Evolutionary conservation across 768 basidiomycete genomes (phyloP).

Genomic region (Erythrobasidium yunnanense): DNA sequence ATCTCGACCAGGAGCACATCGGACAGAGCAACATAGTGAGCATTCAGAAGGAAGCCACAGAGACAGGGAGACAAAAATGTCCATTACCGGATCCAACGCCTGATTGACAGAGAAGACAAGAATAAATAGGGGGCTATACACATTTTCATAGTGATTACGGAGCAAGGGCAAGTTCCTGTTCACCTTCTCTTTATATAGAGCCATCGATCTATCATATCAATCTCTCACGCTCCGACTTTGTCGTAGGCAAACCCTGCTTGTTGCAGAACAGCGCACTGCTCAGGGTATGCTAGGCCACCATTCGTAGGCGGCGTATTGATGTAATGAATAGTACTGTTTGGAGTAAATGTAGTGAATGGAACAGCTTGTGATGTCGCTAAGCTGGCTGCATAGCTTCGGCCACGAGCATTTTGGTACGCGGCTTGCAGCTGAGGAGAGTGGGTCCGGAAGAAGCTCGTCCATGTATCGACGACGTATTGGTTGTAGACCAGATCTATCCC

Average conservation of each 20-base stretch:
- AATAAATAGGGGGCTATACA: no score
- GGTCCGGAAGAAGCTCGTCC: slow-evolving; percentile 28
- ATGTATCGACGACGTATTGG: slow-evolving; percentile 24
- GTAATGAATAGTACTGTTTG: slow-evolving; percentile 20
- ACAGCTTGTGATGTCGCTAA: background rate
- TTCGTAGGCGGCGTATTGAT: slow-evolving; percentile 2
- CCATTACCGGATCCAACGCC: no score
- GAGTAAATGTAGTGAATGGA: background rate
- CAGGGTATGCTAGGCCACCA: background rate
- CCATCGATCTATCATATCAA: no score
- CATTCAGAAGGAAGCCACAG: no score
- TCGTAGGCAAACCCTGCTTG: slow-evolving; percentile 15
- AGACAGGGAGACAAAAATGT: no score
- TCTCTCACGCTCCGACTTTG: no score
- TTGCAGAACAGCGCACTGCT: slow-evolving; percentile 19
- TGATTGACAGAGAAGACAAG: no score
- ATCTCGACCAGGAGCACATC: no score
- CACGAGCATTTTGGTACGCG: slow-evolving; percentile 21
- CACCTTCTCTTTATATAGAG: no score
- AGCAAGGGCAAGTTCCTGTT: no score
- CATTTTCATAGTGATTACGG: no score
- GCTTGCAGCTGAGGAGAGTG: slow-evolving; percentile 7
- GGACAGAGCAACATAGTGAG: no score
- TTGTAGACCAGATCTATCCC: background rate
- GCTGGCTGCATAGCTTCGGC: slow-evolving; percentile 9